phyloP scores from a whole-genome alignment of 176 grass and related monocot species.

The Neostapfia colusana region DNA sequence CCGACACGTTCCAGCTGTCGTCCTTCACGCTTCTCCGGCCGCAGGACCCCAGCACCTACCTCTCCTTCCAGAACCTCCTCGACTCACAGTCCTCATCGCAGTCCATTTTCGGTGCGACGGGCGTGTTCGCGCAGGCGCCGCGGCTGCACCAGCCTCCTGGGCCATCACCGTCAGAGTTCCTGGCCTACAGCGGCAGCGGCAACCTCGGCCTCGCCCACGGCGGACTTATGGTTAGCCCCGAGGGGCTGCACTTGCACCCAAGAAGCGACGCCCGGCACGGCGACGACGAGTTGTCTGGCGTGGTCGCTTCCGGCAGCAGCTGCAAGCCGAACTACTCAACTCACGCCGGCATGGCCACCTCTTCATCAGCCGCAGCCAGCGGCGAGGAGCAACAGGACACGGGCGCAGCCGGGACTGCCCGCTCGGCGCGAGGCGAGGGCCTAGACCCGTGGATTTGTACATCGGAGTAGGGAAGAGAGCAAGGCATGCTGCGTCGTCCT shows the following conservation, averaged over 20 bases:
- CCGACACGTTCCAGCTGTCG: conserved; percentile 36
- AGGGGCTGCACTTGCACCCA: conserved; percentile 40
- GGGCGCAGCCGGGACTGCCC: background rate
- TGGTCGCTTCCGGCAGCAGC: conserved; percentile 45
- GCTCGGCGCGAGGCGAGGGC: conserved; percentile 34
- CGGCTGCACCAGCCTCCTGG: conserved; percentile 41
- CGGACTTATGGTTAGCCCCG: conserved; percentile 49
- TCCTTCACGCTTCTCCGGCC: conserved; percentile 40
- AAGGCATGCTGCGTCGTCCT: background rate
- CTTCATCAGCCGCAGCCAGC: conserved; percentile 30
- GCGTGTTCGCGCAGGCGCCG: conserved; percentile 31
- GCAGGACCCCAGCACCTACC: conserved; percentile 49
- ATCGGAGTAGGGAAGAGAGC: conserved; percentile 44
- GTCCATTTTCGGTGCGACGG: conserved; percentile 40
- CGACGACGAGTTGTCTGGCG: conserved; percentile 47
- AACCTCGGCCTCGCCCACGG: conserved; percentile 41
- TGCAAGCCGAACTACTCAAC: conserved; percentile 47
- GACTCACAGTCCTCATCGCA: conserved; percentile 24
- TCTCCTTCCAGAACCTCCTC: conserved; percentile 54
- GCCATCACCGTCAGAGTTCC: conserved; percentile 40
- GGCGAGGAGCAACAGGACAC: conserved; percentile 21
- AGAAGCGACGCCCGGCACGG: conserved; percentile 33
- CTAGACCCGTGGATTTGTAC: conserved; percentile 61
- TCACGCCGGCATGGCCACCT: conserved; percentile 9
- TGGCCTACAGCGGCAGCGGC: conserved; percentile 8